Evolutionary conservation across 805 yeast species (phyloP).

Genomic region (Yamadazyma sp.): DNA sequence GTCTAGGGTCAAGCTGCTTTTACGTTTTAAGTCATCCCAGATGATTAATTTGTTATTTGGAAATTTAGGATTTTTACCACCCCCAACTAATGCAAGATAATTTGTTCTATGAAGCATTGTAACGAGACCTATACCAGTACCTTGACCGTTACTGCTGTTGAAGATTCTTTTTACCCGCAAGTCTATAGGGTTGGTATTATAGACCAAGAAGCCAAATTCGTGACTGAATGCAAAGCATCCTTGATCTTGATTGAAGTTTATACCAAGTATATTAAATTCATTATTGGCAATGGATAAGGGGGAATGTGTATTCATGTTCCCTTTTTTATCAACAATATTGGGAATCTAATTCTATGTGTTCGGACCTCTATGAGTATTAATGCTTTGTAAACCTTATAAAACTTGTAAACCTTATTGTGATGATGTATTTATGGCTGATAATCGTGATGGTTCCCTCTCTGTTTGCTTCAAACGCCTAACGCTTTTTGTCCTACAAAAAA

Average conservation of each 20-base stretch:
- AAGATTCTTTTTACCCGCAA: constrained; percentile 62
- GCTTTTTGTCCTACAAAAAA: too few species aligned
- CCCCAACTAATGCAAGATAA: constrained; percentile 86
- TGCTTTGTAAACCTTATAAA: too few species aligned
- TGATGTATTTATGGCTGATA: too few species aligned
- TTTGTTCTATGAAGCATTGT: constrained; percentile 89
- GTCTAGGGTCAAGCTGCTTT: constrained; percentile 68
- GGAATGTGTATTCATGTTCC: constrained; percentile 22
- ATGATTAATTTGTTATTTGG: constrained; percentile 78
- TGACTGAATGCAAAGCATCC: constrained; percentile 85
- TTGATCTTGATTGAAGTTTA: constrained; percentile 83
- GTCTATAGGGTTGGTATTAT: constrained; percentile 84
- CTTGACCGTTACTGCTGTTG: constrained; percentile 13
- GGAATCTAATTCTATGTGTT: too few species aligned
- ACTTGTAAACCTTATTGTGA: too few species aligned
- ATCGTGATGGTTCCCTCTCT: too few species aligned
- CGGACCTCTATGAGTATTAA: too few species aligned
- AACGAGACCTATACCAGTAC: constrained; percentile 68
- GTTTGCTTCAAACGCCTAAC: too few species aligned
- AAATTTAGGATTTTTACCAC: constrained; percentile 76
- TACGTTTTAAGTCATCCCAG: constrained; percentile 88
- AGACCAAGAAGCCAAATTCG: constrained; percentile 79
- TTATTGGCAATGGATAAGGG: constrained; percentile 13
- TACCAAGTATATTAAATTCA: constrained; percentile 37
- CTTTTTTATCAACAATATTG: too few species aligned